Evolutionary conservation across 495 filamentous ascomycete genomes (phyloP), one percentile per base, ranked within the genome.

Genomic region (Hyaloscypha variabilis): DNA sequence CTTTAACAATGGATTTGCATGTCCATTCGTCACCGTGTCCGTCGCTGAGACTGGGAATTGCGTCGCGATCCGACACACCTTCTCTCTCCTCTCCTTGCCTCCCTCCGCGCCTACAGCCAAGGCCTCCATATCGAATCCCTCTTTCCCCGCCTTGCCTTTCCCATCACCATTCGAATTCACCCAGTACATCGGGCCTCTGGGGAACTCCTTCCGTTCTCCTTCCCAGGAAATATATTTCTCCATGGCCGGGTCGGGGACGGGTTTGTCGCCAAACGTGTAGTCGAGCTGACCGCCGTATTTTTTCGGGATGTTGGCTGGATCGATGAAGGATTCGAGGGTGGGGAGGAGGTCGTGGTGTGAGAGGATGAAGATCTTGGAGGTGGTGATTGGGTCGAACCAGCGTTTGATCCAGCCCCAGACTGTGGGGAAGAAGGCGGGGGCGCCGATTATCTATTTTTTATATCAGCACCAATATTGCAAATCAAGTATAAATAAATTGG

Each of bases 391-490:
- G 77, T 97, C 93, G 73, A 96, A 96, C 93, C 93, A 97, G 72
- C 88, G 87, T 81, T 96, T 96, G 77, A 96, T 89, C 93, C 93
- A 96, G 67, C 90, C 85, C 93, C 93, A 96, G 58, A 97, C 91
- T 13, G 93, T 96, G 30, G 91, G 91, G 79, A 97, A 97, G 83
- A 96, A 97, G 51, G 86, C 81, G 4, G 93, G 93, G 1, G 93
- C 93, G 53, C 92, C 92, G 66, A 97, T 90, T 72, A 97, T 91
- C 84, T 91, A 71, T 31, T 68, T 30, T 46, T 31, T 59, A 46
- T 26, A 10, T 60, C 42, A 63, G 56, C 10, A 62, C 26, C 5
- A 50, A 21, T 25, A 25, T 8, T 29, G 24, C 19, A 61, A 17
- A 36, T 60, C 10, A 46, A 17, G 2, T 34, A 8, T 3, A 34